Percentiles rank a stretch among this genome's conserved stretches.
Conservation (phyloP, 2,329 filamentous ascomycete genomes). For the Phialemoniopsis sp. region DNA sequence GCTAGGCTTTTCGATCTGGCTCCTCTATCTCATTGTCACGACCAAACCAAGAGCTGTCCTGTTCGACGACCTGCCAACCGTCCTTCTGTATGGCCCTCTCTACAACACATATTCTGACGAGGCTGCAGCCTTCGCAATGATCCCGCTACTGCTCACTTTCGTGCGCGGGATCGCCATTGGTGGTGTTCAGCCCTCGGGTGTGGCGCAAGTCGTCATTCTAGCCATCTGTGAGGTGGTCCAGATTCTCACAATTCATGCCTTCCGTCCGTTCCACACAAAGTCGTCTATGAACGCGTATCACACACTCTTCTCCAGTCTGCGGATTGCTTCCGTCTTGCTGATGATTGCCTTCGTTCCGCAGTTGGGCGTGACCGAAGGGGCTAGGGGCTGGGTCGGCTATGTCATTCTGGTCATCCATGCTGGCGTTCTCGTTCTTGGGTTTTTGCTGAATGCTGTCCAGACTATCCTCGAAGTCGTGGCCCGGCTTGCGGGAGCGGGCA, state of each 20-base stretch:
- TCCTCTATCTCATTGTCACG: conserved; percentile 73
- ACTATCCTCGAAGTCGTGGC: conserved; percentile 87
- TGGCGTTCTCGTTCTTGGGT: conserved; percentile 81
- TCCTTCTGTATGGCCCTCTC: conserved; percentile 84
- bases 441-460: conserved; percentile 87
- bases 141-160: conserved; percentile 81
- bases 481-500: conserved; percentile 76
- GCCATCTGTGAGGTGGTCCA: conserved; percentile 93
- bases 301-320: conserved; percentile 73
- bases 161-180: conserved; percentile 87
- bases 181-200: conserved; percentile 86
- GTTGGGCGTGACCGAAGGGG: conserved; percentile 70
- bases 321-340: conserved; percentile 71
- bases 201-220: conserved; percentile 86
- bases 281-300: conserved; percentile 99
- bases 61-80: conserved; percentile 88
- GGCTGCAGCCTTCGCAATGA: conserved; percentile 82
- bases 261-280: conserved; percentile 82
- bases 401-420: conserved; percentile 83
- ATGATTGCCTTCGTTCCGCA: conserved; percentile 83
- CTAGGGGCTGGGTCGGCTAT: conserved; percentile 95
- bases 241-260: conserved; percentile 80
- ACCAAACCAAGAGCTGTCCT: conserved; percentile 81
- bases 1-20: conserved; percentile 70
- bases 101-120: conserved; percentile 98